phyloP scores from a whole-genome alignment of 495 filamentous ascomycete species.

The Lophium mytilinum region DNA sequence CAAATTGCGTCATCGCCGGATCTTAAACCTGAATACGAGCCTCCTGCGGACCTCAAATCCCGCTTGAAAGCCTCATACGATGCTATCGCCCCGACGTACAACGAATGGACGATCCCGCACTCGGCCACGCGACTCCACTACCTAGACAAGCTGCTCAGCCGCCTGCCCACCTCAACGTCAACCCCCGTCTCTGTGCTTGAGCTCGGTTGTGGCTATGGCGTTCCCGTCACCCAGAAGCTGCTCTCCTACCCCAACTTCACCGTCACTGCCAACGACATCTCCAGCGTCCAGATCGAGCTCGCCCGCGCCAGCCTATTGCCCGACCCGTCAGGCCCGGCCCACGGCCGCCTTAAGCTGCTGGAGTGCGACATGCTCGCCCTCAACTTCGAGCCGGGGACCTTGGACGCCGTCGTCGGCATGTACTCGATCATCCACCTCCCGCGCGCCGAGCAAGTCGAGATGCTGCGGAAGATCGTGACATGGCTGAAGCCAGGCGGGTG shows the following conservation, averaged over 20 bases:
- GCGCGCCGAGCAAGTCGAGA: slow-evolving; percentile 32
- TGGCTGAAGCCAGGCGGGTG: slow-evolving; percentile 40
- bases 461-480: slow-evolving; percentile 29
- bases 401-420: slow-evolving; percentile 38
- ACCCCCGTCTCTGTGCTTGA: slow-evolving; percentile 27
- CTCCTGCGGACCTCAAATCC: slow-evolving; percentile 17
- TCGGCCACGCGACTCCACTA: slow-evolving; percentile 30
- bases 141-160: slow-evolving; percentile 24
- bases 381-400: slow-evolving; percentile 23
- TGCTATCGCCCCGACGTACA: slow-evolving; percentile 34
- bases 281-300: slow-evolving; percentile 31
- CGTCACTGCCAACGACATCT: slow-evolving; percentile 39
- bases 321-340: neutral
- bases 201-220: slow-evolving; percentile 38
- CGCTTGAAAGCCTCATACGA: slow-evolving; percentile 34
- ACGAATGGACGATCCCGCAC: slow-evolving; percentile 31
- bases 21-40: neutral
- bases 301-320: slow-evolving; percentile 21
- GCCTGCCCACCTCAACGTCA: slow-evolving; percentile 9
- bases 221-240: slow-evolving; percentile 32
- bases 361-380: slow-evolving; percentile 40
- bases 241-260: slow-evolving; percentile 4
- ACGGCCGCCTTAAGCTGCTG: slow-evolving; percentile 1
- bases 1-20: no score
- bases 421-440: slow-evolving; percentile 43